Evolutionary conservation across 352 stramenopile genomes (phyloP), one percentile per base, ranked within the genome.

Genomic region (Phytopythium montanum): DNA sequence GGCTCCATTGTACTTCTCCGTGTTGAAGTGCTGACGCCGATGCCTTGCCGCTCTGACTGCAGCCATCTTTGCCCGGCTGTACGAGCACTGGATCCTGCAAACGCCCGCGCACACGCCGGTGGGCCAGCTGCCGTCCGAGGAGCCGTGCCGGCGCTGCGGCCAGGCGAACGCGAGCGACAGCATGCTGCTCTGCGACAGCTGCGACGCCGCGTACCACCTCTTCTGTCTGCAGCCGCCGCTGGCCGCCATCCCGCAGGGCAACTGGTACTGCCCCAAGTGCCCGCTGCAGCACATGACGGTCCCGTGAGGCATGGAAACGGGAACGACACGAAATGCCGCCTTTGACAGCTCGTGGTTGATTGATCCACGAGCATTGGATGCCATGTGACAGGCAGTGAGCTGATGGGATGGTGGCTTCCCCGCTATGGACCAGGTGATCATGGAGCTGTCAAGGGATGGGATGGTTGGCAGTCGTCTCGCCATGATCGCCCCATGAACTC

Each of bases 141-240:
- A 92, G 52, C 72, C 81, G 42, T 95, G 86, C 41, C 79, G 79
- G 36, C 70, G 76, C 33, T 95, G 87, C 42, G 54, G 64, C 3
- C 67, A 89, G 58, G 81, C 81, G 56, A 77, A 90, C 34, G 73
- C 73, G 13, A 77, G 79, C 25, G 81, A 94, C 58, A 84, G 68
- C 42, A 92, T 94, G 81, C 61, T 94, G 48, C 63, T 94, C 21
- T 95, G 87, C 48, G 84, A 94, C 61, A 92, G 81, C 56, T 95
- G 87, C 54, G 87, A 95, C 61, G 87, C 76, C 6, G 81, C 83
- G 10, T 92, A 92, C 63, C 87, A 95, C 59, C 75, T 87, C 52
- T 91, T 89, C 62, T 95, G 87, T 65, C 75, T 93, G 6, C 64
- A 78, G 26, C 85, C 85, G 41, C 75, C 79, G 19, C 69, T 93